Evolutionary conservation across 2,329 filamentous ascomycete genomes (phyloP).

Genomic region (Domatiomyces globalis): DNA sequence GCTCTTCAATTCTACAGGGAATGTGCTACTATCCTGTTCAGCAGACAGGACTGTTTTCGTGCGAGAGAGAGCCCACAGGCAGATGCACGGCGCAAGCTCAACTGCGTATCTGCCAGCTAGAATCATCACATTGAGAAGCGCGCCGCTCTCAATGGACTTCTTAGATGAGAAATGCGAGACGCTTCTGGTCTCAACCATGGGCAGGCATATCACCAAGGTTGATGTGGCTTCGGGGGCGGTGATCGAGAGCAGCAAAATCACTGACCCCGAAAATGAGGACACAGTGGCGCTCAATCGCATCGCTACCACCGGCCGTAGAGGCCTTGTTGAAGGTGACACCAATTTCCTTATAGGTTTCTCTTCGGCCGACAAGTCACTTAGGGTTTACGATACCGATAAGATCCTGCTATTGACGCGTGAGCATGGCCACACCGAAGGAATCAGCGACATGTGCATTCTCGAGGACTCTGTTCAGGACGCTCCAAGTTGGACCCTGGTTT

Average conservation of each 20-base stretch:
- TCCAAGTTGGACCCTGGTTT: constrained; percentile 46
- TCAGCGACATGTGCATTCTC: constrained; percentile 68
- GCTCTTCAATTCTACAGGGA: constrained; percentile 57
- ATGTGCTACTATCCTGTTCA: constrained; percentile 68
- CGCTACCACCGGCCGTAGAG: constrained; percentile 40
- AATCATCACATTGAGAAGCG: constrained; percentile 70
- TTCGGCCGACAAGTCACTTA: constrained; percentile 87
- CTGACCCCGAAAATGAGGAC: constrained; percentile 66
- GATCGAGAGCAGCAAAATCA: constrained; percentile 62
- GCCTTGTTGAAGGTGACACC: constrained; percentile 22
- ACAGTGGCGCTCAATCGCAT: constrained; percentile 72
- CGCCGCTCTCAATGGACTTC: constrained; percentile 70
- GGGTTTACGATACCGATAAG: constrained; percentile 68
- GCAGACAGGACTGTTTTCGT: constrained; percentile 77
- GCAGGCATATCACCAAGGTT: constrained; percentile 46
- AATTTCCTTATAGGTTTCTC: constrained; percentile 74
- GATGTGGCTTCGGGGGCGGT: constrained; percentile 54
- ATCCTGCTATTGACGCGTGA: constrained; percentile 72
- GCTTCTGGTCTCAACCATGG: constrained; percentile 47
- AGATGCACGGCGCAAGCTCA: constrained; percentile 35
- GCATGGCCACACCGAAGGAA: constrained; percentile 89
- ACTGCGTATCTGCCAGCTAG: constrained; percentile 64
- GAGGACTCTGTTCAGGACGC: constrained; percentile 32
- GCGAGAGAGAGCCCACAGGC: constrained; percentile 58
- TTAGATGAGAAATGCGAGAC: constrained; percentile 45